Percentiles rank a stretch among this genome's conserved stretches.
These are phyloP conservation scores for Musa troglodytarum DNA, from an alignment of 176 grass and related monocot genomes.

Conservation along the genomic window DNA sequence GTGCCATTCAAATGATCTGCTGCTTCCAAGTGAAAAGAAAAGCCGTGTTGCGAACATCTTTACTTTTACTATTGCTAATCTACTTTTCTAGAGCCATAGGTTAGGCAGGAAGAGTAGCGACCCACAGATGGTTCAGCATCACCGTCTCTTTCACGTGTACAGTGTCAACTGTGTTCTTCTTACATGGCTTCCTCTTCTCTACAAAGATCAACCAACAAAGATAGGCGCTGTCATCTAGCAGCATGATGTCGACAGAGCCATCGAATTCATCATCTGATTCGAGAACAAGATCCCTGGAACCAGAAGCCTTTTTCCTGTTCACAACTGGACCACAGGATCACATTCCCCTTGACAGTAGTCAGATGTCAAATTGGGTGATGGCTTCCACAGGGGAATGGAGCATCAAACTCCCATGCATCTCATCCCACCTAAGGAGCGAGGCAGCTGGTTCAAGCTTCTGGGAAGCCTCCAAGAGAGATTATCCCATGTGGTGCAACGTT, in stretches of 20 bases:
- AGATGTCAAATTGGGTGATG: background rate
- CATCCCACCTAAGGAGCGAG: too few relatives aligned
- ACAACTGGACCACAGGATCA: conserved; percentile 1
- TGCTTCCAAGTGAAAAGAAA: background rate
- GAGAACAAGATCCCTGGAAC: background rate
- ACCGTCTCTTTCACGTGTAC: too few relatives aligned
- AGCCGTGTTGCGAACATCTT: background rate
- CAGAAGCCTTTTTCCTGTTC: too few relatives aligned
- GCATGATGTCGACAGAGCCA: background rate
- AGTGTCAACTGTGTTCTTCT: too few relatives aligned
- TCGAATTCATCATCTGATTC: background rate
- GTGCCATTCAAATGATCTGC: background rate
- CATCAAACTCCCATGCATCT: too few relatives aligned
- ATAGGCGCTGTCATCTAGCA: background rate
- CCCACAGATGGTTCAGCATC: too few relatives aligned
- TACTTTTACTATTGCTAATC: background rate
- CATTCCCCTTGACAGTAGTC: background rate
- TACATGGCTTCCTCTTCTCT: too few relatives aligned
- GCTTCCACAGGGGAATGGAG: background rate
- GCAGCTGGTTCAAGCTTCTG: background rate
- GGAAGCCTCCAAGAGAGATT: background rate
- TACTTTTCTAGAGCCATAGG: background rate
- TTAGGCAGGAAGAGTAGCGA: background rate
- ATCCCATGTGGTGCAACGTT: background rate
- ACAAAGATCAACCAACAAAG: too few relatives aligned